Base-by-base conservation (phyloP, 208 protist genomes). In the Acanthamoeba castellanii region DNA sequence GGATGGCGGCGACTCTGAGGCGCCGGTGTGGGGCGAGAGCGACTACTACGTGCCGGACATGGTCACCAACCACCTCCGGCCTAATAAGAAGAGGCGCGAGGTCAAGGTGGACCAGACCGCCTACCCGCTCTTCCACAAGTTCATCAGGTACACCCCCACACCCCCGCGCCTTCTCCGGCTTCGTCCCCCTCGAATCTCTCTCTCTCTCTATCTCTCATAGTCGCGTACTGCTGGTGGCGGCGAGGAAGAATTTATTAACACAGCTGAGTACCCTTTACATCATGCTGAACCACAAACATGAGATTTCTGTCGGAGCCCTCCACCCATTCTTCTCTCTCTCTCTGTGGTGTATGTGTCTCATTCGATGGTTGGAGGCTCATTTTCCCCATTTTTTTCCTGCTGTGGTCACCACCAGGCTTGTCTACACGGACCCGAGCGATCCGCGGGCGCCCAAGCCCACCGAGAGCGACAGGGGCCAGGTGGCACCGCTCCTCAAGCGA, bases 281-380 rank as follows among this genome's bases (percentile, higher is more conserved):
- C 42, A 52, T 82, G 72, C 72, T 82, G 72, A 82, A 50, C 25
- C 25, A 11, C 30, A 82, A 52, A 52, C 72, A 82, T 82, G 72
- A 82, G 72, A 82, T 82, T 82, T 82, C 72, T 82, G 72, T 9
- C 72, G 5, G 72, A 82, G 72, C n/a, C n/a, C n/a, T n/a, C n/a
- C n/a, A n/a, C n/a, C 72, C 42, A 42, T 30, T 50, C n/a, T 30
- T 20, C 25, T 52, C 30, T 82, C 37, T 27, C 72, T 50, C 11
- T 82, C 30, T n/a, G n/a, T n/a, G n/a, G n/a, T n/a, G n/a, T n/a
- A n/a, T n/a, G n/a, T 25, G 27, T 76, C 68, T 76, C 27, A 8
- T n/a, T n/a, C n/a, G n/a, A n/a, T n/a, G n/a, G n/a, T n/a, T n/a
- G n/a, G n/a, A n/a, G n/a, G n/a, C n/a, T 5, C 7, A n/a, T 82